Percentiles rank a stretch among this genome's conserved stretches.
These are phyloP conservation scores for Russula sp. DNA, from an alignment of 768 basidiomycete species.

Conservation along the genomic window DNA sequence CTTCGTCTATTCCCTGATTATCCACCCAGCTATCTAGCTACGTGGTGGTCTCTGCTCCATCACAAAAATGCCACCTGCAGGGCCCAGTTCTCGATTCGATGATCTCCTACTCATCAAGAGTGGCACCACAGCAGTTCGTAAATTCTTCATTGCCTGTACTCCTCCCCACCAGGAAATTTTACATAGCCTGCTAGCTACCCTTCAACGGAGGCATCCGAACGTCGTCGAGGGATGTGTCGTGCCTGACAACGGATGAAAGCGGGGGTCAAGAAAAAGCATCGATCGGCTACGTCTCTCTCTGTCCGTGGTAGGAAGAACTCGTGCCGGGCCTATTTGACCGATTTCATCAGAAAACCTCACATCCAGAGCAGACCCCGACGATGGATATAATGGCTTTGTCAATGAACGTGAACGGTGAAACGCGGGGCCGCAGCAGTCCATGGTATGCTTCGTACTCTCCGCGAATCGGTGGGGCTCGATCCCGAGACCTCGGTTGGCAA, in stretches of 20 bases:
- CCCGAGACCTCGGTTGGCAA: slow-evolving; percentile 38
- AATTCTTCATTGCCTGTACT: slow-evolving; percentile 54
- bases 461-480: no score
- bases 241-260: slow-evolving; percentile 30
- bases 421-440: no score
- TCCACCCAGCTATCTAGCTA: slow-evolving; percentile 57
- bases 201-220: slow-evolving; percentile 60
- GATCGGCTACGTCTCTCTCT: slow-evolving; percentile 54
- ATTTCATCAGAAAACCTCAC: slow-evolving; percentile 10
- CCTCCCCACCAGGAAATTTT: background rate
- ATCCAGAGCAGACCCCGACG: no score
- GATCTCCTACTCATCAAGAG: slow-evolving; percentile 40
- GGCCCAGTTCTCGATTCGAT: slow-evolving; percentile 49
- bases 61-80: slow-evolving; percentile 55
- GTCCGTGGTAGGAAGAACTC: slow-evolving; percentile 38
- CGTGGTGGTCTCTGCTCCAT: slow-evolving; percentile 61
- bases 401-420: no score
- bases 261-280: slow-evolving; percentile 33
- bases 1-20: background rate
- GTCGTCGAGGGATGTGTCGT: slow-evolving; percentile 39
- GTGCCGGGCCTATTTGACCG: background rate
- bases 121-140: slow-evolving; percentile 51
- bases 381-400: no score
- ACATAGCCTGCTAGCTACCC: slow-evolving; percentile 38
- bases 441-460: no score